Evolutionary conservation across 768 basidiomycete genomes (phyloP).

Genomic region (Daedaleopsis nitida): DNA sequence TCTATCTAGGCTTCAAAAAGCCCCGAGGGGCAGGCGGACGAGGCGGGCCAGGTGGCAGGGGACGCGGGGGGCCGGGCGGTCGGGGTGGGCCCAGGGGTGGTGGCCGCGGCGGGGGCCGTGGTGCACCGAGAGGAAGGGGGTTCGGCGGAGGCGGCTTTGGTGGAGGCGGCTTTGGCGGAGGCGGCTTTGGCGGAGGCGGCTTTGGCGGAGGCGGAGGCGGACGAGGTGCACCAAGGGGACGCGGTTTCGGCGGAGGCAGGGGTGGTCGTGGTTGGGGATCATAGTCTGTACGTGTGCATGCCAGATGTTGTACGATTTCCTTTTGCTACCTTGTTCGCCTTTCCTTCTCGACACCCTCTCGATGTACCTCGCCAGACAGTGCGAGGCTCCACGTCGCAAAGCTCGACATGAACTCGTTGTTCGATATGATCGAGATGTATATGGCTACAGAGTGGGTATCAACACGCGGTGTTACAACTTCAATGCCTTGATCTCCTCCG

Average conservation of each 20-base stretch:
- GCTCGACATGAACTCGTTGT: neutral
- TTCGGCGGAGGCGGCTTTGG: slow-evolving; percentile 37
- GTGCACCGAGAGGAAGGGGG: slow-evolving; percentile 35
- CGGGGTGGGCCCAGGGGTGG: slow-evolving; percentile 27
- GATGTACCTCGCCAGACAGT: too few relatives aligned
- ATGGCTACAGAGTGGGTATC: slow-evolving; percentile 14
- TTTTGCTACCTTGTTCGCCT: slow-evolving; percentile 6
- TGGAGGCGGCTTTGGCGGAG: slow-evolving; percentile 32
- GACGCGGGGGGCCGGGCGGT: slow-evolving; percentile 21
- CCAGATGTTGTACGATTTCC: slow-evolving; percentile 10
- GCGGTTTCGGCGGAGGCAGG: slow-evolving; percentile 42
- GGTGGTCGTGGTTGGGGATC: slow-evolving; percentile 43
- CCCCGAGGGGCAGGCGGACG: slow-evolving; percentile 32
- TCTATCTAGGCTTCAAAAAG: slow-evolving; percentile 39
- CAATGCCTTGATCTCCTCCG: slow-evolving; percentile 52
- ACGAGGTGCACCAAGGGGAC: slow-evolving; percentile 45
- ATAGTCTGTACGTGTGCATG: slow-evolving; percentile 28
- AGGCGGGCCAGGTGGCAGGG: slow-evolving; percentile 23
- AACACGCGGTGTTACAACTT: slow-evolving; percentile 38
- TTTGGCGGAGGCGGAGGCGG: slow-evolving; percentile 39
- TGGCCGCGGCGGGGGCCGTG: slow-evolving; percentile 31
- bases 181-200: slow-evolving; percentile 49
- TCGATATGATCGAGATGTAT: neutral
- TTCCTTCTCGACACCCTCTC: neutral
- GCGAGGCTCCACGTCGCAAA: too few relatives aligned